Conservation (phyloP, 768 basidiomycete genomes). For the Kwoniella sp. region DNA sequence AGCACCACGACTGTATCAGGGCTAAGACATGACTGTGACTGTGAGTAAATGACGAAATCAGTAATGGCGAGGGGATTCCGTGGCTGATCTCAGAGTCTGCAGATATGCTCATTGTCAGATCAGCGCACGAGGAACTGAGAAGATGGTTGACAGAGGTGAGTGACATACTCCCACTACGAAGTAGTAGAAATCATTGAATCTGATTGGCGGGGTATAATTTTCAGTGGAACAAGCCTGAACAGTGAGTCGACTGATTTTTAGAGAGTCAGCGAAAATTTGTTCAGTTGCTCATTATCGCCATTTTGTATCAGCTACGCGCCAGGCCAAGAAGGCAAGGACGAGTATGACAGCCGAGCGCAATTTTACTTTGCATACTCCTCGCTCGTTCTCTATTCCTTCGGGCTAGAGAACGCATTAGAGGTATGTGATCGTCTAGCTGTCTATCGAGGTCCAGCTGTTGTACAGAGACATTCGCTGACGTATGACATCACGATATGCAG, state of each 20-base stretch:
- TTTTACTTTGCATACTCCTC: constrained; percentile 81
- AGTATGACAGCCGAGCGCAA: constrained; percentile 57
- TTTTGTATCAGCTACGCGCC: background rate
- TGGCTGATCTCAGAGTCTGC: constrained; percentile 68
- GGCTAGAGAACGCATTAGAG: constrained; percentile 93
- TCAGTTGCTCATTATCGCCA: background rate
- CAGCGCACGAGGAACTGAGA: constrained; percentile 50
- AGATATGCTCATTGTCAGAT: constrained; percentile 55
- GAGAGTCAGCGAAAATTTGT: background rate
- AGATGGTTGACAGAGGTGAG: constrained; percentile 45
- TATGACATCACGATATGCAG: constrained; percentile 4
- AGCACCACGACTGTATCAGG: constrained; percentile 74
- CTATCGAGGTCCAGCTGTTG: background rate
- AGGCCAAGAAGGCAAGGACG: constrained; percentile 19
- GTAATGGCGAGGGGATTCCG: constrained; percentile 60
- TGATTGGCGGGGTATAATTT: constrained; percentile 4
- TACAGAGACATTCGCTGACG: constrained; percentile 3
- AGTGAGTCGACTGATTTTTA: constrained; percentile 19
- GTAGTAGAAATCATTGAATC: background rate
- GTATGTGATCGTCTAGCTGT: constrained; percentile 2
- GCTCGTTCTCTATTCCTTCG: constrained; percentile 92
- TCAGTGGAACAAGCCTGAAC: constrained; percentile 40
- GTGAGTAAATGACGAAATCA: constrained; percentile 54
- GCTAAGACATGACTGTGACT: constrained; percentile 80
- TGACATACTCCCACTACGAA: too few relatives aligned